phyloP scores from a whole-genome alignment of 768 basidiomycete species.

The Neoboletus subvelutipes region DNA sequence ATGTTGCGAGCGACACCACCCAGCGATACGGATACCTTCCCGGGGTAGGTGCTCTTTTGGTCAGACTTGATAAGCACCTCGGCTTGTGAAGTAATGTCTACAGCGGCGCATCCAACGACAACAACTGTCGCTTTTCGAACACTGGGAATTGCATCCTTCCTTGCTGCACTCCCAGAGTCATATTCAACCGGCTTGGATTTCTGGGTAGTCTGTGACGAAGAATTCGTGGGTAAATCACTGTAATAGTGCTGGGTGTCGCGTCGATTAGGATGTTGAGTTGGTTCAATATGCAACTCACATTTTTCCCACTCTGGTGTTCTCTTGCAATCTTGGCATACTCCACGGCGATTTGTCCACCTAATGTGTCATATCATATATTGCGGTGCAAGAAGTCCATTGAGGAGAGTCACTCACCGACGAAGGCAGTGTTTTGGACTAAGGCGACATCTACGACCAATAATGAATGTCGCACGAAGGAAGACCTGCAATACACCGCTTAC shows the following conservation, averaged over 20 bases:
- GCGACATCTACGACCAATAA: slow-evolving; percentile 63
- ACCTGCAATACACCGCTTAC: slow-evolving; percentile 39
- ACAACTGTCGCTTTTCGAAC: slow-evolving; percentile 47
- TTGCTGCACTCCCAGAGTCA: not conserved
- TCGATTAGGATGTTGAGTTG: not conserved
- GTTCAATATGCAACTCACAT: slow-evolving; percentile 13
- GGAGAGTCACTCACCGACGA: slow-evolving; percentile 57
- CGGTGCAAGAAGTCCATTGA: not conserved
- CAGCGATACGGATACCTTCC: slow-evolving; percentile 64
- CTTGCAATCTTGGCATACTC: slow-evolving; percentile 59
- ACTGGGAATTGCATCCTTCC: slow-evolving; percentile 5
- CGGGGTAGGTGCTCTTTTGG: slow-evolving; percentile 78
- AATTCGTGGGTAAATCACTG: not conserved
- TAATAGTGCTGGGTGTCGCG: slow-evolving; percentile 13
- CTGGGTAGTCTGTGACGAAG: not conserved
- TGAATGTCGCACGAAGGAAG: slow-evolving; percentile 1
- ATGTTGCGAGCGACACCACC: slow-evolving; percentile 97
- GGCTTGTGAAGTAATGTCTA: slow-evolving; percentile 77
- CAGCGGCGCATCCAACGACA: slow-evolving; percentile 83
- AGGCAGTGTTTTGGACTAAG: slow-evolving; percentile 84
- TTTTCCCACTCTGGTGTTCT: slow-evolving; percentile 16
- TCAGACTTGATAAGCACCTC: slow-evolving; percentile 31
- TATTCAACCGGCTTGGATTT: not conserved
- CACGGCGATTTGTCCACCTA: slow-evolving; percentile 78
- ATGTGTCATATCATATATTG: not conserved